Base-by-base conservation (phyloP, 208 protist species). In the Leishmania arabica region DNA sequence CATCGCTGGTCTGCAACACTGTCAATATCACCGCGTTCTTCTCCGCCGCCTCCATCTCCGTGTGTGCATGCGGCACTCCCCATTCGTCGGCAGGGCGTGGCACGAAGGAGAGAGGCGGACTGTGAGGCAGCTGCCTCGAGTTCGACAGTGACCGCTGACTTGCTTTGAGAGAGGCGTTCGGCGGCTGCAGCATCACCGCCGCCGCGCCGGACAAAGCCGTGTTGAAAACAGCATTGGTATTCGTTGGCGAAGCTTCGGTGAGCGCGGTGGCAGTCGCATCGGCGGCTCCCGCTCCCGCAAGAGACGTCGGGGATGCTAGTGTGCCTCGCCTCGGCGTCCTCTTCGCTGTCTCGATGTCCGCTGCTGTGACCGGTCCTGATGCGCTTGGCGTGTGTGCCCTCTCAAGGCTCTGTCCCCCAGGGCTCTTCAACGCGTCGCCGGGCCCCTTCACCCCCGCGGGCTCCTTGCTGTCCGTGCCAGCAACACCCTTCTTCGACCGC, bases 11-110 rank as follows among this genome's bases (percentile, higher is more conserved):
- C 79, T 93, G 89, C 27, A 95, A 69, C 40, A 89, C 84, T 34
- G 91, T 88, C 7, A 95, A 77, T 51, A 85, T 86, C 45, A 95
- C 86, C 62, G 86, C 86, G 79, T 97, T 95, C 56, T 90, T 94
- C 84, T 97, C 91, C 75, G 94, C 85, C 31, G 91, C 92, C 51
- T 95, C 91, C 75, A 91, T 89, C 60, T 89, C 85, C 0, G 81
- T 37, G 62, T 86, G 53, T 27, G 75, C 13, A 74, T 86, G 82
- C 0, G 84, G 66, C 34, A 84, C 84, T 24, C 90, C 92, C 92
- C 92, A 93, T 66, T 91, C 84, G 74, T 87, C 87, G 19, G 92
- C 82, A 19, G 82, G 75, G 21, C 75, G 84, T 54, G 69, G 73
- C 24, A 71, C 71, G 27, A 45, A 45, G 8, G 81, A 78, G 31